These are phyloP conservation scores for Capsicum chinense DNA, from an alignment of 257 asterid genomes.

Conservation along the genomic window DNA sequence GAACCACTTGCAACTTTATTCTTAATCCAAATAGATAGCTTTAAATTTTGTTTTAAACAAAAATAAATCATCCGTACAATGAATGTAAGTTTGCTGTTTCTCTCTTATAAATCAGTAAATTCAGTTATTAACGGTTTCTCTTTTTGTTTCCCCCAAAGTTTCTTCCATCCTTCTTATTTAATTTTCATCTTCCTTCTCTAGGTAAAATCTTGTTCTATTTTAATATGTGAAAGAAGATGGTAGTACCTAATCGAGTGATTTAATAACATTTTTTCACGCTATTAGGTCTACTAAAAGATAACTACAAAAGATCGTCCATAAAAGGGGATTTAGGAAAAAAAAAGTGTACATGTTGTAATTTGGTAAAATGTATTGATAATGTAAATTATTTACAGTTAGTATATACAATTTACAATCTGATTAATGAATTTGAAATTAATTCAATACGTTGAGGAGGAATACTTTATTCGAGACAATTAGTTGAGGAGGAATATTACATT, in stretches of 20 bases:
- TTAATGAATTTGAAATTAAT: background rate
- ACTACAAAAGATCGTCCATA: background rate
- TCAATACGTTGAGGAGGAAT: background rate
- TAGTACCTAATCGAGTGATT: background rate
- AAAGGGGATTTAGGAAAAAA: background rate
- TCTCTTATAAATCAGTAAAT: background rate
- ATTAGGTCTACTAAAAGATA: background rate
- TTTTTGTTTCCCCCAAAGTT: background rate
- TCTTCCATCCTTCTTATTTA: background rate
- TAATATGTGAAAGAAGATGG: background rate
- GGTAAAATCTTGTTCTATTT: background rate
- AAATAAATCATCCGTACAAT: too few relatives aligned
- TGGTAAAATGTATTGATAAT: background rate
- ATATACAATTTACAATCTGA: background rate
- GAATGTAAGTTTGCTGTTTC: background rate
- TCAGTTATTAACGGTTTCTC: background rate
- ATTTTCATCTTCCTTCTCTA: background rate
- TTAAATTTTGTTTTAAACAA: too few relatives aligned
- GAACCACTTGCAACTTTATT: conserved; percentile 42
- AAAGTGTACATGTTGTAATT: background rate
- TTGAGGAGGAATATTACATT: background rate
- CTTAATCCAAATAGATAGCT: background rate
- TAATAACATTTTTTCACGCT: background rate
- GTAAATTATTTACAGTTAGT: too few relatives aligned
- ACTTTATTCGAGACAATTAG: background rate